Evolutionary conservation across 2,329 filamentous ascomycete species (phyloP), one percentile per base, ranked within the genome.

Genomic region (Colletotrichum noveboracense): DNA sequence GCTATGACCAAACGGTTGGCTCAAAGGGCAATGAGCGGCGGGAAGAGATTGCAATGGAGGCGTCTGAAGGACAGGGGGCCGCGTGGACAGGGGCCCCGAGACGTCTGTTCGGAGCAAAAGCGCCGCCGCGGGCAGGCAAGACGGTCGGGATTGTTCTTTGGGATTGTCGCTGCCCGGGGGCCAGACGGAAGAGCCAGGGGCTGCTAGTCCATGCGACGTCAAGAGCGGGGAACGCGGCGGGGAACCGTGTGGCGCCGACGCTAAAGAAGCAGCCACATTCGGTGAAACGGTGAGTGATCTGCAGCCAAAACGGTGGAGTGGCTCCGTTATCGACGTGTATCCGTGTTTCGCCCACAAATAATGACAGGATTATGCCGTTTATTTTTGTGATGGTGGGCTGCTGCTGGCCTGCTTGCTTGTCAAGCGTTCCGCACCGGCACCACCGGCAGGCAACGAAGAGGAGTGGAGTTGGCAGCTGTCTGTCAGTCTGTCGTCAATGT

Each of bases 201-300:
- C 9, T 16, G 26, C 32, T 56, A 38, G 62, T 43, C 73, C 32
- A 72, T 64, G 69, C 73, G 34, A 68, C 62, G 62, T 72, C 72
- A 67, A 38, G 69, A 48, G 73, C 64, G 73, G 73, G 48, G 52
- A n/a, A 26, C 12, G 10, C n/a, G 24, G 70, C 52, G 64, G 70
- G 70, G 55, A 73, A 34, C 32, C n/a, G 58, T 65, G 71, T 66
- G 70, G 73, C 73, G 62, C 73, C 26, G 56, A 64, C 73, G 73
- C 73, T 52, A 68, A 43, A 34, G 21, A 48, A 14, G 52, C n/a
- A 72, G 64, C 73, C 69, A 68, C 70, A 65, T 73, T 48, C 21
- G 62, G 34, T 38, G 56, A 73, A 73, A 75, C 73, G 70, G 73
- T 28, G 38, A 70, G 14, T 68, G 73, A 75, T 73, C 64, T 67